Evolutionary conservation across 2,329 filamentous ascomycete species (phyloP).

Genomic region (Colletotrichum abscissum): DNA sequence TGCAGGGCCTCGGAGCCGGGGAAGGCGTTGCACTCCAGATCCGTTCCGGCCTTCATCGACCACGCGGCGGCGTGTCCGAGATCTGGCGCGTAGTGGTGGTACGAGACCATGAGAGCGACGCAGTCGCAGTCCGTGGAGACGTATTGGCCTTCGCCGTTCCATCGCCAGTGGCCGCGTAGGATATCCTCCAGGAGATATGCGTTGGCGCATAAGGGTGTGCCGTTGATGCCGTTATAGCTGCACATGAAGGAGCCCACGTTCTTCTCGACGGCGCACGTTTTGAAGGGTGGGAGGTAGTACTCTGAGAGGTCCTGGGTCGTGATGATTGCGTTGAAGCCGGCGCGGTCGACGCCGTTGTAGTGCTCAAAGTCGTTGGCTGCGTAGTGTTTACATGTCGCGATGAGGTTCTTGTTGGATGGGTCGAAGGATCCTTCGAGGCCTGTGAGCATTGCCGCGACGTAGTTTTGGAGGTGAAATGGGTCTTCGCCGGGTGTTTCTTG

Average conservation of each 20-base stretch:
- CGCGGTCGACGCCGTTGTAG: slow-evolving; percentile 54
- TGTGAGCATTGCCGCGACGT: slow-evolving; percentile 63
- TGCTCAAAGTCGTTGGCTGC: slow-evolving; percentile 67
- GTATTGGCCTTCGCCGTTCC: slow-evolving; percentile 69
- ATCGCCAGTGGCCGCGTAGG: slow-evolving; percentile 74
- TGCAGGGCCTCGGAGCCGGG: slow-evolving; percentile 24
- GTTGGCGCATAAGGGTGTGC: slow-evolving; percentile 72
- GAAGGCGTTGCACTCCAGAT: slow-evolving; percentile 44
- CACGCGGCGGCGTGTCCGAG: slow-evolving; percentile 47
- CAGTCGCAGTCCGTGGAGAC: slow-evolving; percentile 73
- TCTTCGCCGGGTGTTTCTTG: slow-evolving; percentile 72
- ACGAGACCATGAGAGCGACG: slow-evolving; percentile 27
- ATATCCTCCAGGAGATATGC: slow-evolving; percentile 71
- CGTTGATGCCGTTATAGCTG: slow-evolving; percentile 73
- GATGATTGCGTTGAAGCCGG: slow-evolving; percentile 67
- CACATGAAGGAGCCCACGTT: slow-evolving; percentile 71
- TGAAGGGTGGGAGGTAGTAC: slow-evolving; percentile 75
- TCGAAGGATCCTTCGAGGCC: slow-evolving; percentile 58
- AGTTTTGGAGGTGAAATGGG: slow-evolving; percentile 59
- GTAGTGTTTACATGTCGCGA: slow-evolving; percentile 70
- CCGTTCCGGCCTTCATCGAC: slow-evolving; percentile 49
- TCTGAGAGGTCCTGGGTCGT: slow-evolving; percentile 72
- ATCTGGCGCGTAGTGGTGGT: slow-evolving; percentile 23
- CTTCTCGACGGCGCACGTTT: slow-evolving; percentile 69
- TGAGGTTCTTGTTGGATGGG: slow-evolving; percentile 49